Percentiles rank a stretch among this genome's conserved stretches.
phyloP scores from a whole-genome alignment of 352 stramenopile species.

The Phytophthora brassicae region DNA sequence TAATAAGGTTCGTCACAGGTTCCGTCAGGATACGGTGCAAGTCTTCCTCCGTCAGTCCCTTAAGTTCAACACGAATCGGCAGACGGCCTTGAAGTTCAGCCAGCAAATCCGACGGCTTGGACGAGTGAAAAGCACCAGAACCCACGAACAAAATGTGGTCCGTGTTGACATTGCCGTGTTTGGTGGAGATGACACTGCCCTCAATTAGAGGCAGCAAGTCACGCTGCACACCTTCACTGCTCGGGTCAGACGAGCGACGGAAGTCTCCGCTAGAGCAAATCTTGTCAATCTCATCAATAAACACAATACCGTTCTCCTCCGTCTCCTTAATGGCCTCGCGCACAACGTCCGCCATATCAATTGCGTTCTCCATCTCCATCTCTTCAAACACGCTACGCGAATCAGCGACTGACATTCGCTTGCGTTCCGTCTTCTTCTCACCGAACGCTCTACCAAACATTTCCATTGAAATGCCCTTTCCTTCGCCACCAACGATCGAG shows the following conservation, averaged over 20 bases:
- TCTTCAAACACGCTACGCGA: constrained; percentile 94
- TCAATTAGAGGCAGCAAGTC: constrained; percentile 99
- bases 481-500: constrained; percentile 66
- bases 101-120: constrained; percentile 98
- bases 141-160: constrained; percentile 99
- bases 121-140: constrained; percentile 97
- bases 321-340: constrained; percentile 89
- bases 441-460: constrained; percentile 73
- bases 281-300: constrained; percentile 99
- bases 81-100: constrained; percentile 98
- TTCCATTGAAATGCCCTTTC: constrained; percentile 74
- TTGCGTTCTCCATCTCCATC: constrained; percentile 95
- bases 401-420: constrained; percentile 94
- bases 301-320: constrained; percentile 99
- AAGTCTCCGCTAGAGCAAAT: constrained; percentile 97
- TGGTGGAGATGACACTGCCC: constrained; percentile 97
- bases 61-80: constrained; percentile 98
- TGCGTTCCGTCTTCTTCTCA: constrained; percentile 89
- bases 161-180: constrained; percentile 99
- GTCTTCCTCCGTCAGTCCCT: constrained; percentile 98
- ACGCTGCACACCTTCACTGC: constrained; percentile 98
- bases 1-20: constrained; percentile 98
- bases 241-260: constrained; percentile 93
- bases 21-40: constrained; percentile 99
- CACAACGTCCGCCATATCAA: constrained; percentile 90